Base-by-base conservation (phyloP, 1,284 basidiomycete species). In the Phlebopus sp. region DNA sequence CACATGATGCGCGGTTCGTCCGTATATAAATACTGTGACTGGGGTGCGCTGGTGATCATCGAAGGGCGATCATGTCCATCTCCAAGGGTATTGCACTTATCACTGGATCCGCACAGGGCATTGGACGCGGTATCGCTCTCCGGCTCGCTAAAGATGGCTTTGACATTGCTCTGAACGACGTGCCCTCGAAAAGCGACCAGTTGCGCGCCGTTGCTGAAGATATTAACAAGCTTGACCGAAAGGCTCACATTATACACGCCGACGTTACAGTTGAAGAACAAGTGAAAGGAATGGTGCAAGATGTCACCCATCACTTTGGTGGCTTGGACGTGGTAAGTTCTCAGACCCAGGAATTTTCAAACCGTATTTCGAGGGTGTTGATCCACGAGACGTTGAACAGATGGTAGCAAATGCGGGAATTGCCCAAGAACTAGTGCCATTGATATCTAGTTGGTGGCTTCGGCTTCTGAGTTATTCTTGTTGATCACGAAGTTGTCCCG, bases 81-180 rank as follows among this genome's bases (percentile, higher is more conserved):
- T 17, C 25, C 27, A 44, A 44, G 43, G 53, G 60, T n/a, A 47
- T 59, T 21, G 64, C 62, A 5, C 50, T 68, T 31, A 52, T 68
- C 35, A 68, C 66, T 32, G 66, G 66, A 10, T 55, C 58, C 17
- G 53, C 60, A 14, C 60, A 55, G 44, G 64, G 66, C n/a, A 63
- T 68, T 25, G 66, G 64, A n/a, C 50, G 56, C 13, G 53, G 54
- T 18, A 62, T 68, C 17, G 60, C 63, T n/a, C 48, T 61, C 3
- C 56, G 59, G 5, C 52, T 68, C 7, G 63, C 65, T 14, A 48
- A 54, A 7, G 66, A 68, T 44, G 66, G 66, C 9, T 65, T 60
- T 41, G 56, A 63, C 39, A 51, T 68, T 15, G 64, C 57, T 7
- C 27, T 68, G 4, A 65, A 61, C 37, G 66, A 68, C 37, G 29